These are phyloP conservation scores for Austropuccinia psidii DNA, from an alignment of 1,284 basidiomycete species.

Conservation along the genomic window DNA sequence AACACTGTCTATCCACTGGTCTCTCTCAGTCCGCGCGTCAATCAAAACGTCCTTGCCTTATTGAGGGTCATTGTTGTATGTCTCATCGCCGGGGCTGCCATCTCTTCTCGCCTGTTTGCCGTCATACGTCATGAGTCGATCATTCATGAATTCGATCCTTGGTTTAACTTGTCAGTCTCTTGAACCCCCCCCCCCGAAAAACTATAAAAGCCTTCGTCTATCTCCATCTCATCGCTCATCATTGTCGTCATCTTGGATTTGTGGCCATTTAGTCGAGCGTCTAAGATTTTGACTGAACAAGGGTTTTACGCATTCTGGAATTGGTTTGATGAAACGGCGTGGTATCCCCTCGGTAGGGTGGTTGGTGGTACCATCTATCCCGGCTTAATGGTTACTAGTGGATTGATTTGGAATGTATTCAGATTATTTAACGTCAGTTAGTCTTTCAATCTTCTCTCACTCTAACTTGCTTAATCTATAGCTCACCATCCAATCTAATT, in stretches of 20 bases:
- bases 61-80: slow-evolving; percentile 43
- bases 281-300: slow-evolving; percentile 72
- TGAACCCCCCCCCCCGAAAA: background rate
- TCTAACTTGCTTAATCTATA: background rate
- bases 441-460: background rate
- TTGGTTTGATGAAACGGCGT: slow-evolving; percentile 95
- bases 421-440: slow-evolving; percentile 28
- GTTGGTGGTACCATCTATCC: slow-evolving; percentile 98
- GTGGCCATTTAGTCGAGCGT: slow-evolving; percentile 64
- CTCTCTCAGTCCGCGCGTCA: slow-evolving; percentile 16
- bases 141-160: slow-evolving; percentile 98
- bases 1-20: slow-evolving; percentile 35
- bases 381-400: slow-evolving; percentile 47
- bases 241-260: background rate
- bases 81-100: slow-evolving; percentile 60
- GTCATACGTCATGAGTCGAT: slow-evolving; percentile 98
- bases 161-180: slow-evolving; percentile 86
- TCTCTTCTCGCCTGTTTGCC: slow-evolving; percentile 91
- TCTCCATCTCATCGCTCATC: background rate
- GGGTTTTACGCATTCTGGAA: slow-evolving; percentile 99
- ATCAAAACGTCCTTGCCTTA: slow-evolving; percentile 29
- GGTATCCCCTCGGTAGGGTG: slow-evolving; percentile 94
- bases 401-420: slow-evolving; percentile 36
- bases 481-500: background rate
- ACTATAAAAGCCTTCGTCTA: background rate